Conservation (phyloP, 352 stramenopile genomes). For the Halophytophthora polymorphica region DNA sequence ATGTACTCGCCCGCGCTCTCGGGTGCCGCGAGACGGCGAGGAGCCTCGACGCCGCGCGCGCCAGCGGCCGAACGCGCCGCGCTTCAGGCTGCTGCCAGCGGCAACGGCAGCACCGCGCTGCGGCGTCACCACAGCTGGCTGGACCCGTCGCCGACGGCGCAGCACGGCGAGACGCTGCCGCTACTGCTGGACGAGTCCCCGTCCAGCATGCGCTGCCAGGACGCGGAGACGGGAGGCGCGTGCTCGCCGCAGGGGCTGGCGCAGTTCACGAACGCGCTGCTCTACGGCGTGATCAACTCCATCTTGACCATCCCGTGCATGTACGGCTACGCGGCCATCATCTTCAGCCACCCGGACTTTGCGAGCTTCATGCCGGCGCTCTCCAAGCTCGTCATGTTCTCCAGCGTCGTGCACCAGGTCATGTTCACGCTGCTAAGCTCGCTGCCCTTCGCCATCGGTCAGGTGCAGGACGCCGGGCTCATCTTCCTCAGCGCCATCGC, state of each 20-base stretch:
- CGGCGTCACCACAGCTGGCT: slow-evolving; percentile 39
- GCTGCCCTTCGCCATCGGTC: slow-evolving; percentile 96
- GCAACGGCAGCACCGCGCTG: slow-evolving; percentile 6
- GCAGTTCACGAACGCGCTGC: slow-evolving; percentile 59
- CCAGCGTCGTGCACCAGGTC: slow-evolving; percentile 92
- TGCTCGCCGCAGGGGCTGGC: slow-evolving; percentile 11
- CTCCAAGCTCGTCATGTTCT: slow-evolving; percentile 96
- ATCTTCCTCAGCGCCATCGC: slow-evolving; percentile 97
- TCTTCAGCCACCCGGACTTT: slow-evolving; percentile 92
- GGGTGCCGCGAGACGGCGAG: slow-evolving; percentile 21
- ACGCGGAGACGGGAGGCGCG: background rate
- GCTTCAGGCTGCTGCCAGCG: background rate
- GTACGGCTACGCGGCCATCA: slow-evolving; percentile 95
- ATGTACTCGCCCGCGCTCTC: background rate
- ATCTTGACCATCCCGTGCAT: slow-evolving; percentile 93
- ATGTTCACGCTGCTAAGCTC: slow-evolving; percentile 89
- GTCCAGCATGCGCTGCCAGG: background rate
- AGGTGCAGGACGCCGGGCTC: slow-evolving; percentile 97
- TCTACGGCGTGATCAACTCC: slow-evolving; percentile 92
- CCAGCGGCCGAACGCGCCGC: slow-evolving; percentile 16
- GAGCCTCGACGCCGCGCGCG: slow-evolving; percentile 27
- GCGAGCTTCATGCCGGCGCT: slow-evolving; percentile 84
- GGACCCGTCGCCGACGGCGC: slow-evolving; percentile 19
- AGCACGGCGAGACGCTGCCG: slow-evolving; percentile 26
- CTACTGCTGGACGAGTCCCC: slow-evolving; percentile 22